Base-by-base conservation (phyloP, 148 eudicot genomes). In the Cornus suecica region DNA sequence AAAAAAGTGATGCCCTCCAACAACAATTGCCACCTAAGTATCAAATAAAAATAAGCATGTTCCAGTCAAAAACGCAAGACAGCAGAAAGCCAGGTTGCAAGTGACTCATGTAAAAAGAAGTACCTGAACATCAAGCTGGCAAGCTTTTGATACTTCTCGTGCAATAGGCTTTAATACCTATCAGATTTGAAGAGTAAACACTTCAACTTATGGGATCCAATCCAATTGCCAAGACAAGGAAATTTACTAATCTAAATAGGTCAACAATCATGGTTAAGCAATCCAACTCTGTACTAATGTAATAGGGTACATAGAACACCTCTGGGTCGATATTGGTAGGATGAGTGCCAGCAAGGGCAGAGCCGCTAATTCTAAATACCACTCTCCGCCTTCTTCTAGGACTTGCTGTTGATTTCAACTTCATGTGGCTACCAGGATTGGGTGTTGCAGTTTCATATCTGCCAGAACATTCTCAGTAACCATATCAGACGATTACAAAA, bases 1-100 rank as follows among this genome's bases (percentile, higher is more conserved):
- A 83, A 93, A 93, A 81, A 96, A 93, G 80, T 96, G 93, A 37
- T 98, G 93, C 29, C 98, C 99, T 68, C 99, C 99, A 84, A 96
- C 85, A 80, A 91, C 97, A 80, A 96, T 85, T 26, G 98, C 98
- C 74, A 93, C 98, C 99, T 96, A 78, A 54, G 73, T 56, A 77
- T 63, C 72, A 76, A 24, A 79, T 18, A 54, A 62, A 13, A 34
- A 73, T 77, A 34, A 18, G 32, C 27, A 48, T 70, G 56, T 71
- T 37, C 31, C 51, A 30, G 25, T 68, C 67, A 74, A 42, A 34
- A 10, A 18, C 25, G 10, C 13, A 62, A 54, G 30, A 24, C 26
- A 26, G 41, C 18, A 66, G 27, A 74, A 77, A 26, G 22, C 10
- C 65, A 67, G 37, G 28, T 69, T 66, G 52, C 64, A 48, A 56